These are phyloP conservation scores for Suillus placidus DNA, from an alignment of 768 basidiomycete species.

Conservation along the genomic window DNA sequence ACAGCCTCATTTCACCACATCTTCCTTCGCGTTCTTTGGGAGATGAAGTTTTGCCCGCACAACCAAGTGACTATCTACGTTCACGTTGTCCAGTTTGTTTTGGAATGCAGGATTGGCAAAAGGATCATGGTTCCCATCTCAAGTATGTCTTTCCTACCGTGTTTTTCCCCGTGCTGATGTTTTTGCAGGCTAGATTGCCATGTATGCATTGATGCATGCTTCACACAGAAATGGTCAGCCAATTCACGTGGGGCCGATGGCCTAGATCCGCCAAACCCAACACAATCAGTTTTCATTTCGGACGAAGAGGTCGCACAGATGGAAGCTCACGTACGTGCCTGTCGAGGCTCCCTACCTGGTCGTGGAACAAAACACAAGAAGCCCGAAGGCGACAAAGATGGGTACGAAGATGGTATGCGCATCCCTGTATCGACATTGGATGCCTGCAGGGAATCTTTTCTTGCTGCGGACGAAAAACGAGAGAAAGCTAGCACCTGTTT, in stretches of 20 bases:
- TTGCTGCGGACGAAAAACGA: slow-evolving; percentile 11
- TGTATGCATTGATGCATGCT: not conserved
- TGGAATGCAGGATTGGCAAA: not conserved
- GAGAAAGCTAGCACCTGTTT: slow-evolving; percentile 16
- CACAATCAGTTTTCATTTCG: too few species aligned
- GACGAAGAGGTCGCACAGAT: not conserved
- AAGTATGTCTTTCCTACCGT: not conserved
- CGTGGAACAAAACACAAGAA: not conserved
- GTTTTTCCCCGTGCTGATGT: not conserved
- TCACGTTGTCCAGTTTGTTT: not conserved
- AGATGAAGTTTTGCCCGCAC: too few species aligned
- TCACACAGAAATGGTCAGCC: too few species aligned
- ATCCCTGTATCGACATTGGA: slow-evolving; percentile 33
- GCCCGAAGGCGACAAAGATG: not conserved
- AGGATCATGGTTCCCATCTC: not conserved
- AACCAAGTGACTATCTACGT: not conserved
- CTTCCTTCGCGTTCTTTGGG: too few species aligned
- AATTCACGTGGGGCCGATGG: too few species aligned
- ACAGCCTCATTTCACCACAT: too few species aligned
- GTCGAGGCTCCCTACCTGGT: not conserved
- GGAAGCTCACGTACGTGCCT: not conserved
- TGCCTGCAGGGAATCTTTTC: slow-evolving; percentile 35
- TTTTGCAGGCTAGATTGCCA: not conserved
- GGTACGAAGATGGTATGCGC: slow-evolving; percentile 22
- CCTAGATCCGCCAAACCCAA: too few species aligned